Evolutionary conservation across 78 protist species (phyloP).

Genomic region (Cavenderia fasciculata): DNA sequence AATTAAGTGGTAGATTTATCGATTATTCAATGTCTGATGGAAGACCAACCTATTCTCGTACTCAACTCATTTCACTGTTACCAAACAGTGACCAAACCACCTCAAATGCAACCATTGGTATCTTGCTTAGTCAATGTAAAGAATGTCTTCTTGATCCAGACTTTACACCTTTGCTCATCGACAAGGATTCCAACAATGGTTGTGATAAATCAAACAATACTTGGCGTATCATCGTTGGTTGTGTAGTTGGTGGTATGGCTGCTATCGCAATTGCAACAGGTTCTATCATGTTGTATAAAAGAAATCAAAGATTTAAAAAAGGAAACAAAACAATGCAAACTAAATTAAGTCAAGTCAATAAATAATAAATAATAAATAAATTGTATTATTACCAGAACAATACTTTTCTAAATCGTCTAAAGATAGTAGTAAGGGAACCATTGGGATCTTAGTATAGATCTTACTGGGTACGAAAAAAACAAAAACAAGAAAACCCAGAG

Average conservation of each 20-base stretch:
- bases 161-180: not conserved
- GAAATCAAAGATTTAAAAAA: too few relatives aligned
- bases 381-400: too few relatives aligned
- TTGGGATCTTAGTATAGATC: too few relatives aligned
- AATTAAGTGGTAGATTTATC: constrained; percentile 24
- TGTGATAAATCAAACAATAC: not conserved
- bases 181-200: not conserved
- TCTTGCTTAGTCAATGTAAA: not conserved
- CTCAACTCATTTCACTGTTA: not conserved
- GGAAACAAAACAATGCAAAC: too few relatives aligned
- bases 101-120: not conserved
- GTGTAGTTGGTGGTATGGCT: not conserved
- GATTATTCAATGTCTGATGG: constrained; percentile 33
- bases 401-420: too few relatives aligned
- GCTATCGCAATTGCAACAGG: too few relatives aligned
- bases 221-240: not conserved
- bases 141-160: constrained; percentile 10
- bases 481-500: too few relatives aligned
- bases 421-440: too few relatives aligned
- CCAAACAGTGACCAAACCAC: not conserved
- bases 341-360: too few relatives aligned
- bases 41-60: not conserved
- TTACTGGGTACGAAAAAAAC: too few relatives aligned
- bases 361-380: too few relatives aligned
- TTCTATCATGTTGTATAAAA: too few relatives aligned